Evolutionary conservation across 2,329 filamentous ascomycete genomes (phyloP).

Genomic region (Ascochyta koolunga): DNA sequence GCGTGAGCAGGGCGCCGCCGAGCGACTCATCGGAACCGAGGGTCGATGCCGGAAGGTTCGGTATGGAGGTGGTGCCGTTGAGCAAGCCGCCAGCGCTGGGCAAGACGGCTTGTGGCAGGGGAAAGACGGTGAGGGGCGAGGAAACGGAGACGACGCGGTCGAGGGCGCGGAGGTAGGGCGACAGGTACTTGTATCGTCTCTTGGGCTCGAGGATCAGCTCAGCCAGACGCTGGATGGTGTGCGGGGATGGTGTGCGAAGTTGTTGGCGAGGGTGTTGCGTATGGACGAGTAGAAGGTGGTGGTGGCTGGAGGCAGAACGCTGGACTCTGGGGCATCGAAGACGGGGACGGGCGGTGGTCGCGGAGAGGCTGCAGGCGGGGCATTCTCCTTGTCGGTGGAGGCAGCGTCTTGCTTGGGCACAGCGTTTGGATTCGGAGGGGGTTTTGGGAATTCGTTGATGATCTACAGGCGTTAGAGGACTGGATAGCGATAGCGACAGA

Average conservation of each 20-base stretch:
- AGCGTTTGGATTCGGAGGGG: conserved; percentile 45
- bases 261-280: conserved; percentile 62
- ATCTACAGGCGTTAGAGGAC: conserved; percentile 60
- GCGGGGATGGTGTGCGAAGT: conserved; percentile 80
- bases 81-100: conserved; percentile 56
- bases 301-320: conserved; percentile 38
- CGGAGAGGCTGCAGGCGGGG: conserved; percentile 54
- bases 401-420: conserved; percentile 24
- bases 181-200: conserved; percentile 79
- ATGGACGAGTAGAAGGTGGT: conserved; percentile 44
- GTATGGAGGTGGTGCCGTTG: conserved; percentile 66
- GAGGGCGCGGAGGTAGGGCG: conserved; percentile 86
- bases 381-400: conserved; percentile 71
- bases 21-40: conserved; percentile 87
- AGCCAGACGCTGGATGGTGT: conserved; percentile 89
- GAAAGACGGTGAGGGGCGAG: conserved; percentile 79
- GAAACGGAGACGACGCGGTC: conserved; percentile 91
- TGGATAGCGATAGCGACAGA: neutral
- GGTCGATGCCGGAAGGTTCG: conserved; percentile 40
- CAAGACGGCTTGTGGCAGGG: conserved; percentile 71
- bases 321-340: conserved; percentile 47
- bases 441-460: conserved; percentile 76
- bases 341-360: conserved; percentile 48
- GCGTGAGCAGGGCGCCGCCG: conserved; percentile 88
- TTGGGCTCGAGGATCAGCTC: conserved; percentile 82